Percentiles rank a stretch among this genome's conserved stretches.
These are phyloP conservation scores for Yamadazyma scolyti DNA, from an alignment of 805 yeast genomes.

Conservation along the genomic window DNA sequence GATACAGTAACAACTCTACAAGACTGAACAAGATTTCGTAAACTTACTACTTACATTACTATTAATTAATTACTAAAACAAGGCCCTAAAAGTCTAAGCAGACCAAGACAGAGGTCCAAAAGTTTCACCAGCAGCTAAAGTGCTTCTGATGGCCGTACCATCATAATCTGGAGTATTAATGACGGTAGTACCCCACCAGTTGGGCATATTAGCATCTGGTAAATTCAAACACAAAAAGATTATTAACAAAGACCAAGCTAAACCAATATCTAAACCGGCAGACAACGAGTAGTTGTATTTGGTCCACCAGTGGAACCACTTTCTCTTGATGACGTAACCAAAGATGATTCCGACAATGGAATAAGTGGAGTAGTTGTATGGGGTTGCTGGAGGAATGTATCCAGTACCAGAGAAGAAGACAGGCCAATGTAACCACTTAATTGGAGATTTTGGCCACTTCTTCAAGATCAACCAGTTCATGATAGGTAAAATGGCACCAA, in stretches of 20 bases:
- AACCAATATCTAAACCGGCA: slow-evolving; percentile 43
- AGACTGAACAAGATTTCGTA: too few species aligned
- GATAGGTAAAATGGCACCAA: slow-evolving; percentile 35
- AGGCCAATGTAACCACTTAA: slow-evolving; percentile 14
- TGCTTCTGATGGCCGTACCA: slow-evolving; percentile 18
- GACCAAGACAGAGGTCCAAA: slow-evolving; percentile 51
- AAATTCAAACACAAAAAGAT: slow-evolving; percentile 30
- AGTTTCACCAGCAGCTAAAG: slow-evolving; percentile 35
- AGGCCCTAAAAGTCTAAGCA: too few species aligned
- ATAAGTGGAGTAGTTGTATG: slow-evolving; percentile 60
- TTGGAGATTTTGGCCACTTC: slow-evolving; percentile 35
- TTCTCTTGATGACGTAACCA: slow-evolving; percentile 36
- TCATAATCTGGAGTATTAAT: slow-evolving; percentile 34
- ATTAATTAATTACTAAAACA: too few species aligned
- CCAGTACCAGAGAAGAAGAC: slow-evolving; percentile 48
- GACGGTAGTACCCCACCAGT: slow-evolving; percentile 70
- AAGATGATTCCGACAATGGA: slow-evolving; percentile 32
- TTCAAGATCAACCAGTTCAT: slow-evolving; percentile 35
- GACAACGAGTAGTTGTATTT: slow-evolving; percentile 44
- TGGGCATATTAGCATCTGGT: slow-evolving; percentile 14
- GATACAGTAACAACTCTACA: too few species aligned
- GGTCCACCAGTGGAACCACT: slow-evolving; percentile 35
- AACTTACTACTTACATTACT: too few species aligned
- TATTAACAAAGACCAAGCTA: slow-evolving; percentile 37
- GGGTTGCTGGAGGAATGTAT: slow-evolving; percentile 71